Percentiles rank a stretch among this genome's conserved stretches.
Conservation (phyloP, 495 filamentous ascomycete genomes). For the Penicillium waksmanii region DNA sequence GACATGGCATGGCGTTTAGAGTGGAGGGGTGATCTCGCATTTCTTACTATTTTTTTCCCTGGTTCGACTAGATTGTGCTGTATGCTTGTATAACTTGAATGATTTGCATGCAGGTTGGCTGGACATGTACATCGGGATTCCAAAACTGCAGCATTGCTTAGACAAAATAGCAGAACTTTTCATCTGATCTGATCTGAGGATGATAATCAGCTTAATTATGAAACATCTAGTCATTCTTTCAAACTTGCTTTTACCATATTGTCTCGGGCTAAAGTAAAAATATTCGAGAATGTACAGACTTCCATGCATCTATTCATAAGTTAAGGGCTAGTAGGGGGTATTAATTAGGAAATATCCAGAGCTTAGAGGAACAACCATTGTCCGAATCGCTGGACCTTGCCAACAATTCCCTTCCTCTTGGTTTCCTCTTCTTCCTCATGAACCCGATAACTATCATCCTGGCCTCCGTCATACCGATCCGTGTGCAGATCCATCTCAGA, state of each 20-base stretch:
- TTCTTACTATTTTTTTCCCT: slow-evolving; percentile 7
- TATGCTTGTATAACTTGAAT: slow-evolving; percentile 5
- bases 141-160: neutral
- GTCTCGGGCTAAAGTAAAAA: too few species aligned
- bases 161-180: neutral
- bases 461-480: slow-evolving; percentile 47
- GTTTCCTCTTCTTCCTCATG: slow-evolving; percentile 11
- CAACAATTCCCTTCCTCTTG: slow-evolving; percentile 23
- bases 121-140: slow-evolving; percentile 11
- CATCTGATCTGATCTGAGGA: neutral
- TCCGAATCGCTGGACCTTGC: slow-evolving; percentile 30
- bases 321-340: neutral
- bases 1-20: slow-evolving; percentile 34
- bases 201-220: neutral
- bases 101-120: slow-evolving; percentile 5
- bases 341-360: neutral
- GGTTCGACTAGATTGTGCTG: slow-evolving; percentile 6
- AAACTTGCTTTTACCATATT: too few species aligned
- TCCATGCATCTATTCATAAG: too few species aligned
- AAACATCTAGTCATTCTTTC: neutral
- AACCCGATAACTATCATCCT: slow-evolving; percentile 8
- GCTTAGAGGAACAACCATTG: slow-evolving; percentile 41
- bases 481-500: slow-evolving; percentile 55
- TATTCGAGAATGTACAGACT: too few species aligned
- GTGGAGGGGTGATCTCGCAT: slow-evolving; percentile 23